These are phyloP conservation scores for Centrapalus pauciflorus DNA, from an alignment of 129 eudicot genomes.

Conservation along the genomic window DNA sequence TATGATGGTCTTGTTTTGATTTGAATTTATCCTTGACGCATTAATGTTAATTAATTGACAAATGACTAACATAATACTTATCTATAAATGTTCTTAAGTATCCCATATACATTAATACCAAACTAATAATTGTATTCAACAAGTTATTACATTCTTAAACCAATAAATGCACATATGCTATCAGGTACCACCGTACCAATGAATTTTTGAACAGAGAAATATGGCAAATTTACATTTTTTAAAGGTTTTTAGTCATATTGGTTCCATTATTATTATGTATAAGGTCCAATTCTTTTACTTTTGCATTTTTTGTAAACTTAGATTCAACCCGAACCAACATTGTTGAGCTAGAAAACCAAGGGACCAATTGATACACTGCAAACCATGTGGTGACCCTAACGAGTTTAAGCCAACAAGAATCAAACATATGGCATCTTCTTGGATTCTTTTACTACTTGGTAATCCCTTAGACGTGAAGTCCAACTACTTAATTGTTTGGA, in stretches of 20 bases:
- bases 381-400: too few species aligned
- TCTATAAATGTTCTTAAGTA: not conserved
- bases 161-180: conserved; percentile 13
- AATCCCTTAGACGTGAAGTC: too few species aligned
- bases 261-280: not conserved
- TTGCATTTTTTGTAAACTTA: too few species aligned
- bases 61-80: not conserved
- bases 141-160: not conserved
- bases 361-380: too few species aligned
- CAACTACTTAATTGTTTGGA: not conserved
- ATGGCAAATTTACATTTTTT: not conserved
- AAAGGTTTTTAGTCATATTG: not conserved
- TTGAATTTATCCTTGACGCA: not conserved
- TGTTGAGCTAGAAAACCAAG: too few species aligned
- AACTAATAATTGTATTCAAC: not conserved
- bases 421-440: too few species aligned
- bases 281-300: too few species aligned
- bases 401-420: too few species aligned
- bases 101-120: not conserved
- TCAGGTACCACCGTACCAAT: not conserved
- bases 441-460: too few species aligned
- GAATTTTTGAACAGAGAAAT: not conserved
- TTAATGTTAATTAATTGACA: conserved; percentile 6
- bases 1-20: not conserved
- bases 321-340: too few species aligned